Evolutionary conservation across 345 rosid genomes (phyloP).

Genomic region (Mallotus nudiflorus): DNA sequence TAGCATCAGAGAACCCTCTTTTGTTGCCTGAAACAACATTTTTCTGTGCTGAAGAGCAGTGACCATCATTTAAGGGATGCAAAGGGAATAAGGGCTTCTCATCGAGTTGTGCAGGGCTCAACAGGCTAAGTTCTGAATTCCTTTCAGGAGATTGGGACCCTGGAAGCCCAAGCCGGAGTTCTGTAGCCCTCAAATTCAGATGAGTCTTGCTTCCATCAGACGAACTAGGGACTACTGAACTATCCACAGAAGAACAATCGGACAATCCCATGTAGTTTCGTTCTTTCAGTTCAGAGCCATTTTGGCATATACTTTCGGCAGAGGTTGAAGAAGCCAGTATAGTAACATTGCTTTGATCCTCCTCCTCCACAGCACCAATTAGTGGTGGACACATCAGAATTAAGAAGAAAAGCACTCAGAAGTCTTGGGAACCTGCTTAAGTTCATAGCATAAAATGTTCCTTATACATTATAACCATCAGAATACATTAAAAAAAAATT

Average conservation of each 20-base stretch:
- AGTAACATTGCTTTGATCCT: conserved; percentile 30
- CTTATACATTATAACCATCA: neutral
- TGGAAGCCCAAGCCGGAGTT: conserved; percentile 36
- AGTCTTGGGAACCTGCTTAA: conserved; percentile 12
- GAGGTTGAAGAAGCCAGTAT: conserved; percentile 32
- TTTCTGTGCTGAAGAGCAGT: conserved; percentile 22
- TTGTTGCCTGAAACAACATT: conserved; percentile 35
- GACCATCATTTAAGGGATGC: conserved; percentile 28
- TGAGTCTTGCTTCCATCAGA: conserved; percentile 20
- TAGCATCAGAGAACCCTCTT: conserved; percentile 55
- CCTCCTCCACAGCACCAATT: conserved; percentile 33
- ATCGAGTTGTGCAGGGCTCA: conserved; percentile 24
- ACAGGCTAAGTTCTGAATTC: conserved; percentile 18
- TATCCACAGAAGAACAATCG: conserved; percentile 34
- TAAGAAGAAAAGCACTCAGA: conserved; percentile 3
- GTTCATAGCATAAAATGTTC: neutral
- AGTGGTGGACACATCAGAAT: conserved; percentile 32
- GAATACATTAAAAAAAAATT: neutral
- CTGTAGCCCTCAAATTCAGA: conserved; percentile 36
- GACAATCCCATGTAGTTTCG: conserved; percentile 41
- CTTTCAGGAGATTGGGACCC: conserved; percentile 40
- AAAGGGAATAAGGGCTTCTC: conserved; percentile 38
- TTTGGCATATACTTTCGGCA: conserved; percentile 30
- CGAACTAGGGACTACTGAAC: conserved; percentile 16
- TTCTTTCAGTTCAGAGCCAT: conserved; percentile 23